Percentiles rank a stretch among this genome's conserved stretches.
These are phyloP conservation scores for Ogataea paraovalis DNA, from an alignment of 805 yeast genomes.

Conservation along the genomic window DNA sequence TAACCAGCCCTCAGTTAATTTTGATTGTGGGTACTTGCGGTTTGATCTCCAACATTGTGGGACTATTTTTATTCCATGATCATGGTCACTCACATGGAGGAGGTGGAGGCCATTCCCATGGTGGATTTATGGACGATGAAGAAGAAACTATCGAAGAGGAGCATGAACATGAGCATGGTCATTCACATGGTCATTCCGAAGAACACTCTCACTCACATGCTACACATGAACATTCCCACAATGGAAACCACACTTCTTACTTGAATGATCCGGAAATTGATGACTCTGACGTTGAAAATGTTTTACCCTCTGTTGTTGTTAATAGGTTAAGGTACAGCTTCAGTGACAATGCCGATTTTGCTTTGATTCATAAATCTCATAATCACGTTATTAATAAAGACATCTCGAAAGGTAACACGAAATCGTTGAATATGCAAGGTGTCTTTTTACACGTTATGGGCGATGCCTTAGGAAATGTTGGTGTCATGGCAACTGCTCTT, in stretches of 20 bases:
- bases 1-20: conserved; percentile 79
- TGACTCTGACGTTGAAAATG: conserved; percentile 24
- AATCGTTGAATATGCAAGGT: conserved; percentile 95
- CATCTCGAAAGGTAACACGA: conserved; percentile 28
- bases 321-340: conserved; percentile 12
- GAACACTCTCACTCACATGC: conserved; percentile 15
- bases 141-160: conserved; percentile 6
- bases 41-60: conserved; percentile 73
- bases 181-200: conserved; percentile 7
- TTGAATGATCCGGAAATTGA: conserved; percentile 2
- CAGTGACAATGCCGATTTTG: conserved; percentile 9
- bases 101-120: conserved; percentile 33
- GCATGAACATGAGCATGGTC: conserved; percentile 1
- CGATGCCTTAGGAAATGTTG: conserved; percentile 92
- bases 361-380: conserved; percentile 19
- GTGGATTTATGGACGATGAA: conserved; percentile 8
- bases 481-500: conserved; percentile 85
- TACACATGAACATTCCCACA: conserved; percentile 8
- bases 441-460: conserved; percentile 94
- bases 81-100: conserved; percentile 58
- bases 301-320: conserved; percentile 29
- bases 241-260: conserved; percentile 6
- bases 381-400: conserved; percentile 21
- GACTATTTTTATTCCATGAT: conserved; percentile 85
- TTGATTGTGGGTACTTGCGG: conserved; percentile 83